Evolutionary conservation across 805 yeast species (phyloP), one percentile per base, ranked within the genome.

Genomic region (Schwanniomyces vanrijiae): DNA sequence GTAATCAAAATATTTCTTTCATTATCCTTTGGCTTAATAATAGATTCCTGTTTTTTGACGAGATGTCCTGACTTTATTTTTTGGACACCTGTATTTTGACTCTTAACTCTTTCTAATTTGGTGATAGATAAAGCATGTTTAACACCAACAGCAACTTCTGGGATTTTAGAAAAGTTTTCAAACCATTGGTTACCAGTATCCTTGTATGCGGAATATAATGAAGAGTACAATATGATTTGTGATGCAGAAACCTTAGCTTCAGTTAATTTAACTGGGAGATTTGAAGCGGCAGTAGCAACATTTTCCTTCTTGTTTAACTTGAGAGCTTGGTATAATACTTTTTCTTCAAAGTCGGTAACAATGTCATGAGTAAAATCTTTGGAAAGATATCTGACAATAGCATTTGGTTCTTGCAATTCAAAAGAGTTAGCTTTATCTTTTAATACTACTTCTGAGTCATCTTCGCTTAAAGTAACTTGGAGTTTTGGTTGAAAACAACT

Each of bases 1-100:
- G 98, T 92, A 62, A 94, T 84, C 56, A 94, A 73, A 47, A 92
- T 81, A 69, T 94, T 94, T 61, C 86, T 80, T 70, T 87, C 87
- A 47, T 78, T 80, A 20, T 78, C 73, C 56, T 80, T 81, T 48
- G 98, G 99, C 43, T 58, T 42, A 42, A 69, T 65, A 42, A 60
- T 53, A n/a, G 55, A 66, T 9, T 38, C 60, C 35, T 59, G 61
- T n/a, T 56, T 46, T 46, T 63, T 61, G 5, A 72, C 74, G 14
- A 64, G 50, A 49, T 59, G 61, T 2, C 75, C 75, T 3, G 55
- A 25, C 42, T 53, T 54, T 42, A 71, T 55, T 38, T 69, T 62
- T 38, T 59, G 65, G 11, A 51, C 67, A 6, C 81, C 81, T 22
- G 73, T 73, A 52, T 73, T 66, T 26, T 56, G 52, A 14, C 71